Conservation (phyloP, 768 basidiomycete species). For the Kwoniella mangroviensis region DNA sequence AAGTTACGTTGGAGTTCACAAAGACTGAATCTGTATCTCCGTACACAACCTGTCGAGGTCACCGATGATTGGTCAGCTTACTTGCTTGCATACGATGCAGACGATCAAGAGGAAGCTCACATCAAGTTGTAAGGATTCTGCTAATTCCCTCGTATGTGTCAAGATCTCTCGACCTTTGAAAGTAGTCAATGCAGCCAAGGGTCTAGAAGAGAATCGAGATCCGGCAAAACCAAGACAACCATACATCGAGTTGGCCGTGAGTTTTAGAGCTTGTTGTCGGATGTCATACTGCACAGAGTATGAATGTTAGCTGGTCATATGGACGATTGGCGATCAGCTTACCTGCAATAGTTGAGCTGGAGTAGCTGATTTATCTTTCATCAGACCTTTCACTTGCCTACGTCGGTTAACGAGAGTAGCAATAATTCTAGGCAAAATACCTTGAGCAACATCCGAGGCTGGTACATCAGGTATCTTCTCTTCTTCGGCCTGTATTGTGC, state of each 20-base stretch:
- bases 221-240: slow-evolving; percentile 98
- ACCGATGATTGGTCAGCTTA: slow-evolving; percentile 17
- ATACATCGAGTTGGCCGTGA: slow-evolving; percentile 99
- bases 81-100: too few relatives aligned
- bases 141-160: slow-evolving; percentile 88
- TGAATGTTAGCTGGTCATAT: not conserved
- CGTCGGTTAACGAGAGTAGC: slow-evolving; percentile 92
- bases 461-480: slow-evolving; percentile 93
- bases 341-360: slow-evolving; percentile 84
- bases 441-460: slow-evolving; percentile 69
- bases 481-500: slow-evolving; percentile 64
- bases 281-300: slow-evolving; percentile 76
- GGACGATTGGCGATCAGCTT: slow-evolving; percentile 22
- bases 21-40: slow-evolving; percentile 99
- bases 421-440: slow-evolving; percentile 95
- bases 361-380: slow-evolving; percentile 78
- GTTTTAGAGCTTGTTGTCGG: slow-evolving; percentile 93
- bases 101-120: slow-evolving; percentile 62
- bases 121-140: slow-evolving; percentile 85
- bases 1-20: slow-evolving; percentile 91
- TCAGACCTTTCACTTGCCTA: slow-evolving; percentile 84
- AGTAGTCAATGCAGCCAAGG: slow-evolving; percentile 95
- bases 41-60: slow-evolving; percentile 78
- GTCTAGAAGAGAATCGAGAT: slow-evolving; percentile 93
- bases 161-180: slow-evolving; percentile 97